Conservation (phyloP, 2,329 filamentous ascomycete species). For the Grosmannia penicillata region DNA sequence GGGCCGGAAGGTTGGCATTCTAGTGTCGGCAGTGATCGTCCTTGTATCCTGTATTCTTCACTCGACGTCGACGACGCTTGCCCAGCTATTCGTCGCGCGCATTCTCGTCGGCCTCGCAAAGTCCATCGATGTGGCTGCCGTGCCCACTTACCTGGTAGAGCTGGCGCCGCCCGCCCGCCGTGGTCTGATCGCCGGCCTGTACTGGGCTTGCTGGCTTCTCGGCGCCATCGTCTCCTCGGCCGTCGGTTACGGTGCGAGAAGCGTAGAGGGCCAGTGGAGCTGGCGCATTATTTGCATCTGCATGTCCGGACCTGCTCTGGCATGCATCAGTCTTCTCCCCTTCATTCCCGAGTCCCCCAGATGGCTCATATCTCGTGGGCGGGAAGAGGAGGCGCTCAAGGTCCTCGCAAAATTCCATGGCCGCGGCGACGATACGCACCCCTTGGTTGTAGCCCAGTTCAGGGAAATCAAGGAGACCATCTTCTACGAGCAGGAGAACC, state of each 20-base stretch:
- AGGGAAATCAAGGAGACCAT: conserved; percentile 15
- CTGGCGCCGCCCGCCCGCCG: conserved; percentile 18
- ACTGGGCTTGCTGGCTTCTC: conserved; percentile 33
- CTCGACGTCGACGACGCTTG: conserved; percentile 10
- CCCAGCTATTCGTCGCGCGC: conserved; percentile 13
- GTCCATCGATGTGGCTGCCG: conserved; percentile 14
- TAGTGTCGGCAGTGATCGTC: conserved; percentile 10
- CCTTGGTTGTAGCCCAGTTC: conserved; percentile 10
- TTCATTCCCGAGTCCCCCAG: conserved; percentile 30
- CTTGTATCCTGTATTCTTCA: conserved; percentile 9
- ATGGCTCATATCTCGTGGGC: conserved; percentile 31
- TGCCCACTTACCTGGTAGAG: conserved; percentile 15
- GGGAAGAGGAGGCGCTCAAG: conserved; percentile 23
- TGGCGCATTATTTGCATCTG: conserved; percentile 23
- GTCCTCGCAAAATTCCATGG: conserved; percentile 35
- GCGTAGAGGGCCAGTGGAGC: conserved; percentile 20
- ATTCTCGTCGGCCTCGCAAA: conserved; percentile 14
- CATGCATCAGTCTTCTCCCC: conserved; percentile 25
- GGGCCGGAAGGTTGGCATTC: conserved; percentile 13
- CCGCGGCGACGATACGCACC: conserved; percentile 26
- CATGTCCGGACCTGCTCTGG: conserved; percentile 20
- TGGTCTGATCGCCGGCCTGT: conserved; percentile 31
- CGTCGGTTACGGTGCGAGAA: conserved; percentile 25
- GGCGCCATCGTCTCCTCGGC: conserved; percentile 30
- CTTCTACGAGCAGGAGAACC: conserved; percentile 6